Percentiles rank a stretch among this genome's conserved stretches.
phyloP scores from a whole-genome alignment of 1,139 yeast species.

The Debaryomyces psychrophilus region DNA sequence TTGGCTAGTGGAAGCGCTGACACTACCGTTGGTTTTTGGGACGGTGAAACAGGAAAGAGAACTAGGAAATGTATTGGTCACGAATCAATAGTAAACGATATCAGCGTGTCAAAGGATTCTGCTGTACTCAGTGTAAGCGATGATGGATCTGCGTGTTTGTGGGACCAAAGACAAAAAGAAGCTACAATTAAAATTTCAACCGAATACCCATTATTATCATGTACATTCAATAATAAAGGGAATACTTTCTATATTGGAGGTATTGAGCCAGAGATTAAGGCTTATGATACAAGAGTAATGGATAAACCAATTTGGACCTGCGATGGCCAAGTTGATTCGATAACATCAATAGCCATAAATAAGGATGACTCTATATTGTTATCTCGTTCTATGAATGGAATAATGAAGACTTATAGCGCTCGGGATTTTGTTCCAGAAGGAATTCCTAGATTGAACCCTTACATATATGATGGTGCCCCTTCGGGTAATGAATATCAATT shows the following conservation, averaged over 20 bases:
- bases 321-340: slow-evolving; percentile 49
- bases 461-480: slow-evolving; percentile 61
- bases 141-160: slow-evolving; percentile 59
- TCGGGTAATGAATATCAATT: slow-evolving; percentile 57
- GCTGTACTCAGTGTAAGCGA: slow-evolving; percentile 62
- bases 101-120: slow-evolving; percentile 35
- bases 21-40: slow-evolving; percentile 55
- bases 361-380: slow-evolving; percentile 53
- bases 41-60: slow-evolving; percentile 56
- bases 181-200: slow-evolving; percentile 43
- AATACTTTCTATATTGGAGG: slow-evolving; percentile 60
- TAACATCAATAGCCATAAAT: slow-evolving; percentile 57
- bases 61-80: slow-evolving; percentile 58
- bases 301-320: slow-evolving; percentile 49
- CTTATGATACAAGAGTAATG: slow-evolving; percentile 55
- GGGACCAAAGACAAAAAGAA: slow-evolving; percentile 65
- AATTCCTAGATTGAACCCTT: slow-evolving; percentile 43
- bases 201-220: slow-evolving; percentile 61
- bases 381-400: slow-evolving; percentile 61
- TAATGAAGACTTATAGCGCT: slow-evolving; percentile 59
- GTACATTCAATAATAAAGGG: slow-evolving; percentile 44
- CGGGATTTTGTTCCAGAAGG: slow-evolving; percentile 44
- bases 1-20: slow-evolving; percentile 57
- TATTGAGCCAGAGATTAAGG: slow-evolving; percentile 63
- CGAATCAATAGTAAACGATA: slow-evolving; percentile 57